Evolutionary conservation across 2,329 filamentous ascomycete species (phyloP).

Genomic region (Claviceps pazoutovae): DNA sequence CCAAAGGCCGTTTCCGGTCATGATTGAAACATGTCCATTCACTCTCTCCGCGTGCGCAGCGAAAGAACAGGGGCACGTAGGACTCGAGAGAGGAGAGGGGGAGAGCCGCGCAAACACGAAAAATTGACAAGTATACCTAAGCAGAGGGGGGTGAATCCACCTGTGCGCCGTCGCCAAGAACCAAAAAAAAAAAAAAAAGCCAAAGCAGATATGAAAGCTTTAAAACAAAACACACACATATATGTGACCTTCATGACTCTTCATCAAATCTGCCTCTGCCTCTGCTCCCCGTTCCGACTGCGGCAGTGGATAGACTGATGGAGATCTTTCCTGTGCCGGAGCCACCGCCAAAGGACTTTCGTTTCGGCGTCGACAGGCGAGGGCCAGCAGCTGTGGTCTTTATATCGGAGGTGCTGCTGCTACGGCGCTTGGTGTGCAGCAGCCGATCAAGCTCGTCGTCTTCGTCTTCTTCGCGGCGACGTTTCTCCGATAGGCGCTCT

Average conservation of each 20-base stretch:
- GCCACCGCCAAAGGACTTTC: conserved; percentile 28
- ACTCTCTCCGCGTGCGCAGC: background rate
- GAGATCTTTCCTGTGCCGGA: conserved; percentile 37
- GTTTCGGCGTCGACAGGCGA: conserved; percentile 16
- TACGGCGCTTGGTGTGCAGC: conserved; percentile 49
- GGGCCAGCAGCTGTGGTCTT: conserved; percentile 21
- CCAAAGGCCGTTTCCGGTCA: background rate
- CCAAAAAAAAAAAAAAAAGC: background rate
- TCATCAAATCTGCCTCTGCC: conserved; percentile 25
- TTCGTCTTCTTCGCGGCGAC: conserved; percentile 74
- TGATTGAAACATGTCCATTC: background rate
- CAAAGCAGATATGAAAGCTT: background rate
- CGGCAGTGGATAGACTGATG: conserved; percentile 39
- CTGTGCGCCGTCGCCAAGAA: conserved; percentile 9
- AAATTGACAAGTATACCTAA: background rate
- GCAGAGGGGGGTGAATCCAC: background rate
- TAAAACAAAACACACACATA: background rate
- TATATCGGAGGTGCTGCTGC: conserved; percentile 37
- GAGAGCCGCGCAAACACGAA: background rate
- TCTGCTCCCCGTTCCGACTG: conserved; percentile 26
- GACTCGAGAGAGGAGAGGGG: background rate
- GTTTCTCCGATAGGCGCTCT: conserved; percentile 76
- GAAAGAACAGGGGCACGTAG: background rate
- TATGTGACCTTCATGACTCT: conserved; percentile 16
- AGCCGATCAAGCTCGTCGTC: conserved; percentile 86